These are phyloP conservation scores for Pichia phayaonensis DNA, from an alignment of 805 yeast genomes.

Conservation along the genomic window DNA sequence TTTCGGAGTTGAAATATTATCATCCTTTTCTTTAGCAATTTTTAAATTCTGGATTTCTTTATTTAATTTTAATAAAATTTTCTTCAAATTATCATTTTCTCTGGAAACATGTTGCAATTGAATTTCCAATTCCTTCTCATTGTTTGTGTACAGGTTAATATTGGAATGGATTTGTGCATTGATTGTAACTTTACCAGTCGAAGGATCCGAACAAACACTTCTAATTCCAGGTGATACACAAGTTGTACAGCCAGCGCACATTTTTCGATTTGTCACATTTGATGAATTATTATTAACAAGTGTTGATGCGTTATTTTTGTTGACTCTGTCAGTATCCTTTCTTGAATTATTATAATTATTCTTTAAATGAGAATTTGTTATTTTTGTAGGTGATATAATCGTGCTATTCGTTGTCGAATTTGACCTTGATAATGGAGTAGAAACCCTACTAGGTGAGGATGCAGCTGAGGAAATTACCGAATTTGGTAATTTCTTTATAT, in stretches of 20 bases:
- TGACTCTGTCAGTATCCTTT: neutral
- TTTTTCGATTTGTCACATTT: neutral
- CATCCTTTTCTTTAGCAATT: constrained; percentile 17
- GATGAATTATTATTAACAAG: neutral
- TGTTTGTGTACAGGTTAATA: constrained; percentile 27
- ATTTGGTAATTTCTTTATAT: neutral
- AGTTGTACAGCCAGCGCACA: constrained; percentile 4
- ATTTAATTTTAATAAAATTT: constrained; percentile 33
- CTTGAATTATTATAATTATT: neutral
- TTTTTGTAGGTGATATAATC: neutral
- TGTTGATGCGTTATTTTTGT: neutral
- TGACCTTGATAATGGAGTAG: neutral
- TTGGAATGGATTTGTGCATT: constrained; percentile 32
- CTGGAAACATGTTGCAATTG: constrained; percentile 36
- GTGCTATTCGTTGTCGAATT: neutral
- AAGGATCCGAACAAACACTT: constrained; percentile 10
- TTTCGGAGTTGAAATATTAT: neutral
- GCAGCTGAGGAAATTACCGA: neutral
- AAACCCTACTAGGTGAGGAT: neutral
- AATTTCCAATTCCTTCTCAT: constrained; percentile 25
- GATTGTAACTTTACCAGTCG: constrained; percentile 17
- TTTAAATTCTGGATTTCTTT: constrained; percentile 31
- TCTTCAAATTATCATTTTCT: constrained; percentile 38
- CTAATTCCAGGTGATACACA: constrained; percentile 9
- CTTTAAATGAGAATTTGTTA: neutral